Evolutionary conservation across 2,329 filamentous ascomycete species (phyloP).

Genomic region (Penicillium sp.): DNA sequence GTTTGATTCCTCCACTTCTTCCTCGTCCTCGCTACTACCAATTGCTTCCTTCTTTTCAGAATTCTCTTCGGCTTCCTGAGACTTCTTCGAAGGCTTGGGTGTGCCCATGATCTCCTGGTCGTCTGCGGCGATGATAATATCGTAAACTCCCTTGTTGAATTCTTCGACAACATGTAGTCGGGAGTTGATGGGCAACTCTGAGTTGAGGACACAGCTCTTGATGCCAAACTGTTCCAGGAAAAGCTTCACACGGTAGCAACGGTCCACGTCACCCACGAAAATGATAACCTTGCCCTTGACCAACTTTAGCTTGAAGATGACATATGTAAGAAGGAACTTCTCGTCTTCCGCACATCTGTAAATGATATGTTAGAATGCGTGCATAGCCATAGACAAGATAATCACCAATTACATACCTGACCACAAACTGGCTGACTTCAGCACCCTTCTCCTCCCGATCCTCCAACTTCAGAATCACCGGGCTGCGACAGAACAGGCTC

Average conservation of each 20-base stretch:
- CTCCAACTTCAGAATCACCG: constrained; percentile 79
- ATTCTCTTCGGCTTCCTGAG: constrained; percentile 33
- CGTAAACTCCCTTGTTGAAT: constrained; percentile 96
- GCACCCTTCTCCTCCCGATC: constrained; percentile 79
- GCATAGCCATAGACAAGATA: neutral
- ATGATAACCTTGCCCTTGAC: constrained; percentile 91
- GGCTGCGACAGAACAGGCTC: constrained; percentile 81
- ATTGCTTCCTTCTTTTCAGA: constrained; percentile 38
- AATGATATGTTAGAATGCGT: constrained; percentile 18
- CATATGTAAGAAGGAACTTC: constrained; percentile 90
- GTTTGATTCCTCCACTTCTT: constrained; percentile 37
- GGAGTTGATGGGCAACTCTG: constrained; percentile 90
- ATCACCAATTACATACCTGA: constrained; percentile 63
- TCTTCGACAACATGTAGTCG: constrained; percentile 94
- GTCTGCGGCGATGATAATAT: constrained; percentile 96
- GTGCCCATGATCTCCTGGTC: constrained; percentile 81
- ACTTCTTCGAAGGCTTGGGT: constrained; percentile 42
- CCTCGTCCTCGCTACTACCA: constrained; percentile 49
- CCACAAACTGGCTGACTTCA: constrained; percentile 83
- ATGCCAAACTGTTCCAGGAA: constrained; percentile 98
- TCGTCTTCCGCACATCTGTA: constrained; percentile 87
- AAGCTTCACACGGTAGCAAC: constrained; percentile 89
- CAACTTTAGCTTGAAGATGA: constrained; percentile 92
- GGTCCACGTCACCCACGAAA: constrained; percentile 84
- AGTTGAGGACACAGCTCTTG: constrained; percentile 90